Percentiles rank a stretch among this genome's conserved stretches.
phyloP scores from a whole-genome alignment of 2,329 filamentous ascomycete species.

The Fusarium haematococcum region DNA sequence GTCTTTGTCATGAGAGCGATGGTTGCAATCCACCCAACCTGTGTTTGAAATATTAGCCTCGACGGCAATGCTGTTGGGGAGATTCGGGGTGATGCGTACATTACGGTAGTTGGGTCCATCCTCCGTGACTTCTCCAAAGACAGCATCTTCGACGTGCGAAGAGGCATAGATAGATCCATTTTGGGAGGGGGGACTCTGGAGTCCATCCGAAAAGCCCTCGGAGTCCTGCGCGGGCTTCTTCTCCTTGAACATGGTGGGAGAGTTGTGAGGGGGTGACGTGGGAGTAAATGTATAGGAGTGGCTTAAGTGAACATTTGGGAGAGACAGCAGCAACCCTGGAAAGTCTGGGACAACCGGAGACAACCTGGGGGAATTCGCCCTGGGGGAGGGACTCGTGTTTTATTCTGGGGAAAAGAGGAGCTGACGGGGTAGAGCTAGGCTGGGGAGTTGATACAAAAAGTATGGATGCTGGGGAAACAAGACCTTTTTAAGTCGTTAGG shows the following conservation, averaged over 20 bases:
- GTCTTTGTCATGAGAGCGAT: conserved; percentile 59
- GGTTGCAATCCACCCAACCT: conserved; percentile 58
- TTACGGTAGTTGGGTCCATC: conserved; percentile 47
- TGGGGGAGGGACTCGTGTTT: not conserved
- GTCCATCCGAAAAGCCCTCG: not conserved
- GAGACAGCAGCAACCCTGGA: not conserved
- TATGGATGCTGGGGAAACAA: not conserved
- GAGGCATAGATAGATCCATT: not conserved
- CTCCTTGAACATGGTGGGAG: not conserved
- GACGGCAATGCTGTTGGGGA: not conserved
- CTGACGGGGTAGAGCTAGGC: not conserved
- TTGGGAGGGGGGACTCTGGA: conserved; percentile 7
- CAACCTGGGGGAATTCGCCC: not conserved
- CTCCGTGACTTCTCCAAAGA: conserved; percentile 41
- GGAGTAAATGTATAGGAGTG: not conserved
- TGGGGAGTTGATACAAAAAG: not conserved
- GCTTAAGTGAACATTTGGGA: not conserved
- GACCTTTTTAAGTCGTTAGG: not conserved
- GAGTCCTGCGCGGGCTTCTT: conserved; percentile 1
- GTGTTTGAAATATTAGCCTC: conserved; percentile 4
- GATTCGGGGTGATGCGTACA: conserved; percentile 21
- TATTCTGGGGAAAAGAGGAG: not conserved
- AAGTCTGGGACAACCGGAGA: not conserved
- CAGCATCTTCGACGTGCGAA: conserved; percentile 19
- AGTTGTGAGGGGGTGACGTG: not conserved